Evolutionary conservation across 768 basidiomycete genomes (phyloP).

Genomic region (Boletus pseudo-olivaceus): DNA sequence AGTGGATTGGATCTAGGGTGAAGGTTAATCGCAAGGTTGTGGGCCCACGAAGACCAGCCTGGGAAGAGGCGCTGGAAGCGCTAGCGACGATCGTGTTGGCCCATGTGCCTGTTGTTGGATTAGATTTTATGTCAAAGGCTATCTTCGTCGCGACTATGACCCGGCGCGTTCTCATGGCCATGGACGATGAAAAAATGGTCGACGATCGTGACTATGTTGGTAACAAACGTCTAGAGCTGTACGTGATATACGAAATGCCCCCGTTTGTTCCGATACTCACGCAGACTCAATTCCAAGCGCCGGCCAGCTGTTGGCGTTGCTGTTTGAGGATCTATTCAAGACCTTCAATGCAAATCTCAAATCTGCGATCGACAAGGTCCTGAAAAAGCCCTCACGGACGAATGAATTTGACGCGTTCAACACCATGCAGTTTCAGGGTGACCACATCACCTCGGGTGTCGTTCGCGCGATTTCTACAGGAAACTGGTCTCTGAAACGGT

Average conservation of each 20-base stretch:
- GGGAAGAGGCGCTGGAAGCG: conserved; percentile 95
- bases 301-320: conserved; percentile 89
- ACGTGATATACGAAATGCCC: conserved; percentile 32
- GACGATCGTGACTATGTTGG: conserved; percentile 99
- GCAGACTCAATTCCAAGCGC: conserved; percentile 56
- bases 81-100: conserved; percentile 97
- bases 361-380: conserved; percentile 91
- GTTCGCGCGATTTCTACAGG: conserved; percentile 97
- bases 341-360: conserved; percentile 97
- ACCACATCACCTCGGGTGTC: conserved; percentile 93
- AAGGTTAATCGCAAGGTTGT: conserved; percentile 80
- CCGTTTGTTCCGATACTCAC: conserved; percentile 8
- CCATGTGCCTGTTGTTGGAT: conserved; percentile 85
- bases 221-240: conserved; percentile 98
- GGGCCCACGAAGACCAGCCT: conserved; percentile 78
- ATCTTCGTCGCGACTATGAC: conserved; percentile 99
- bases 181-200: conserved; percentile 95
- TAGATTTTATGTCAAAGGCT: conserved; percentile 91
- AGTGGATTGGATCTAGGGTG: conserved; percentile 91
- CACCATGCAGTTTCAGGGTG: conserved; percentile 94
- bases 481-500: conserved; percentile 98
- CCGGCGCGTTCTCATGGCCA: conserved; percentile 90
- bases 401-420: conserved; percentile 93
- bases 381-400: conserved; percentile 93
- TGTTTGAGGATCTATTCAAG: conserved; percentile 99